A percentile compares a stretch with the other conserved stretches of the same genome.
phyloP scores from a whole-genome alignment of 2,329 filamentous ascomycete species.

The Grosmannia huntii region DNA sequence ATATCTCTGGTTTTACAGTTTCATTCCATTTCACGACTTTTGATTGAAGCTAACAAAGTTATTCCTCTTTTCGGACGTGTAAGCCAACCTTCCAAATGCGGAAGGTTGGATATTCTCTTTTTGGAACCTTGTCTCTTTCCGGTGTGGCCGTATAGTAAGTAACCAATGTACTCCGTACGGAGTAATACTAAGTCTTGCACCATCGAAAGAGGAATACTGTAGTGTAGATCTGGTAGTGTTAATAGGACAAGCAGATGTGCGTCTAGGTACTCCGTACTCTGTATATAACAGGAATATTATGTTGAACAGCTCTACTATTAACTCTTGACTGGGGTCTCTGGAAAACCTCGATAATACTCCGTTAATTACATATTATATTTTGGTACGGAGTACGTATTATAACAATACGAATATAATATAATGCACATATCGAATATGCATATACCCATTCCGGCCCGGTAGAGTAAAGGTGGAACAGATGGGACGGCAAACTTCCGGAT shows the following conservation, averaged over 20 bases:
- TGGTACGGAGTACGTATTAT: background rate
- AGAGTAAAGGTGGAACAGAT: too few relatives aligned
- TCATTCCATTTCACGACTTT: too few relatives aligned
- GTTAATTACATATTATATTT: too few relatives aligned
- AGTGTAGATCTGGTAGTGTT: background rate
- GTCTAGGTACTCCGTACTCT: too few relatives aligned
- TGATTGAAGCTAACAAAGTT: background rate
- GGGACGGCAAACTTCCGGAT: too few relatives aligned
- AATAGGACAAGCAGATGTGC: background rate
- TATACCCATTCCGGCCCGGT: too few relatives aligned
- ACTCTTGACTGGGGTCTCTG: too few relatives aligned
- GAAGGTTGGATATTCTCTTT: constrained; percentile 3
- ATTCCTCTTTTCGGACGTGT: constrained; percentile 7
- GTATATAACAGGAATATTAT: background rate
- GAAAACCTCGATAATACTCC: too few relatives aligned
- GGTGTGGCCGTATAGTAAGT: background rate
- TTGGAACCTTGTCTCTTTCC: background rate
- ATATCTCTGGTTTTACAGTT: too few relatives aligned
- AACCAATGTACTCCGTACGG: too few relatives aligned
- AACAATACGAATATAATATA: too few relatives aligned
- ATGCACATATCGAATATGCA: too few relatives aligned
- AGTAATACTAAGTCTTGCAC: background rate
- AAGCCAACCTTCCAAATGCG: constrained; percentile 8
- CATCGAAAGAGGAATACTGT: background rate
- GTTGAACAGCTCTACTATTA: background rate